Base-by-base conservation (phyloP, 202 grass and related monocot genomes). In the Brachypodium distachyon region DNA sequence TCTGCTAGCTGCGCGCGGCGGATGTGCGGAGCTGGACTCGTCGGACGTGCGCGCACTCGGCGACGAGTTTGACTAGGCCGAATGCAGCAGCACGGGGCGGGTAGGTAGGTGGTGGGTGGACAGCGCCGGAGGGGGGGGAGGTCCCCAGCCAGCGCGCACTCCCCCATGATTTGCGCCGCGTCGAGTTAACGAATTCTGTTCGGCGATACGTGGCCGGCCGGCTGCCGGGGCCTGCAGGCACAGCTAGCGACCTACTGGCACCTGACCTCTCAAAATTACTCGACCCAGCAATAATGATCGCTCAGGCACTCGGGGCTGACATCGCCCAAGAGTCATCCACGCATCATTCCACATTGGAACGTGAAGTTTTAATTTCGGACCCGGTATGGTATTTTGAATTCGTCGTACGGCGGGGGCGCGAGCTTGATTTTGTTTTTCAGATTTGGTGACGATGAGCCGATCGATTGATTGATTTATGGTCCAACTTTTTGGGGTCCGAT, bases 141-240 rank as follows among this genome's bases (percentile, higher is more conserved):
- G 26, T 4, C 38, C 37, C 12, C 39, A 38, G 64, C 64, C 64
- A n/a, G n/a, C n/a, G 64, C 64, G 65, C 65, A 69, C 41, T 31
- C 26, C 65, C 43, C 70, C 70, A 34, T 73, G 70, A 55, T 73
- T 21, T 56, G 70, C 50, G 70, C 70, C 69, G 21, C 21, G 33
- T 6, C 49, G 7, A 72, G 69, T 7, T 18, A 26, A 5, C 48
- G 32, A 6, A 26, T 27, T 37, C 38, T 69, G 65, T 31, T 29
- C 16, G 3, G 42, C 41, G 0, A 17, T 69, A 49, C 66, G 66
- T 32, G 66, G 29, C 41, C 65, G 21, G 62, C 62, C 8, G 25
- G 61, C 22, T 7, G 38, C 23, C 33, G 41, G 11, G 10, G 11
- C 47, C n/a, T n/a, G n/a, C 31, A 53, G 68, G 12, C 12, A 13